Evolutionary conservation across 768 basidiomycete species (phyloP).

Genomic region (Lactifluus subvellereus): DNA sequence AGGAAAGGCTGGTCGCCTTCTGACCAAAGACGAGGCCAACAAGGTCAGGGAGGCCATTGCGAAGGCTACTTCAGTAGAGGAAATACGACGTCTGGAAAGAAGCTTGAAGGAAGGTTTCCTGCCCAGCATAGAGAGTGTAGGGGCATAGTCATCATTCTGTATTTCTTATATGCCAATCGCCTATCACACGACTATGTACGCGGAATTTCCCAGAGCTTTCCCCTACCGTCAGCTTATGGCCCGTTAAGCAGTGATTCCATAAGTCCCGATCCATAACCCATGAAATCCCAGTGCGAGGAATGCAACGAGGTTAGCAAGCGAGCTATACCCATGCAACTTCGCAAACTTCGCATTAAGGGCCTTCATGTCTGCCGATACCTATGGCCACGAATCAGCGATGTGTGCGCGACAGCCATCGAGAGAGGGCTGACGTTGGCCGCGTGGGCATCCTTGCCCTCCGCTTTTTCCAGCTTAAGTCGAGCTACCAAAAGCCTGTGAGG

Average conservation of each 20-base stretch:
- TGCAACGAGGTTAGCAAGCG: constrained; percentile 55
- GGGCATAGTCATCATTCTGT: constrained; percentile 47
- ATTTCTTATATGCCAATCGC: constrained; percentile 4
- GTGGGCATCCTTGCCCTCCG: constrained; percentile 61
- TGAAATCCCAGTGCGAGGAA: constrained; percentile 60
- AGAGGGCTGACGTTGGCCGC: constrained; percentile 52
- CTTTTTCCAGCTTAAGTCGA: constrained; percentile 66
- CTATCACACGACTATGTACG: constrained; percentile 8
- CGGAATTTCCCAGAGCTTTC: neutral
- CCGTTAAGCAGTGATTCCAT: constrained; percentile 36
- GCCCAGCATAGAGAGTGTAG: constrained; percentile 70
- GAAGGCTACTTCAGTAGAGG: constrained; percentile 86
- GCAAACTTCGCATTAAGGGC: constrained; percentile 61
- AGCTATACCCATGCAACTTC: constrained; percentile 62
- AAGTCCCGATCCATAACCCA: constrained; percentile 63
- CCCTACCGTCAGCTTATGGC: neutral
- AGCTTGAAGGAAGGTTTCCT: constrained; percentile 79
- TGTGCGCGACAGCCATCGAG: constrained; percentile 12
- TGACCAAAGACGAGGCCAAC: constrained; percentile 89
- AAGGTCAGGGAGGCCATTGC: constrained; percentile 83
- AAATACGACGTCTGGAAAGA: constrained; percentile 78
- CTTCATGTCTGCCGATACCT: constrained; percentile 69
- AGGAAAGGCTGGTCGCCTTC: constrained; percentile 75
- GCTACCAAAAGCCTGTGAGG: constrained; percentile 62
- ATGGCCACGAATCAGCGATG: constrained; percentile 3